These are phyloP conservation scores for Mortierella sp. DNA, from an alignment of 371 early-diverging fungal species.

Conservation along the genomic window DNA sequence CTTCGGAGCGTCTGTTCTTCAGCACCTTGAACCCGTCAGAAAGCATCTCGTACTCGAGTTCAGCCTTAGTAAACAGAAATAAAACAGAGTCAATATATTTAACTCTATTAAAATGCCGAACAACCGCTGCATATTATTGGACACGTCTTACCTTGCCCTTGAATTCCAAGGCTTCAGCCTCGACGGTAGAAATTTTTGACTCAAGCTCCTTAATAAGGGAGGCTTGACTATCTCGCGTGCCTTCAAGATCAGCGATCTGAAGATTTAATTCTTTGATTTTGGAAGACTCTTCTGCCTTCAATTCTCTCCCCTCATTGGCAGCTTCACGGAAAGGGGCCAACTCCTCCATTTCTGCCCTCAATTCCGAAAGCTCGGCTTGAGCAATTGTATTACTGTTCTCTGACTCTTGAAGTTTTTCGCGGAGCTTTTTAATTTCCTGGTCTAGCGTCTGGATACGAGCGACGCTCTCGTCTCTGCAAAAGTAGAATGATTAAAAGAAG, in stretches of 20 bases:
- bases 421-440: conserved; percentile 43
- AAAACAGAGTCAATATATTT: neutral
- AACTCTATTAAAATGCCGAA: neutral
- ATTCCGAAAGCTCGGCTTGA: conserved; percentile 22
- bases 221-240: conserved; percentile 45
- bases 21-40: conserved; percentile 53
- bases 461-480: conserved; percentile 45
- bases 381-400: conserved; percentile 23
- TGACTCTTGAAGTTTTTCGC: conserved; percentile 28
- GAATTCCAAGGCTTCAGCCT: conserved; percentile 49
- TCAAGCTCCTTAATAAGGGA: conserved; percentile 51
- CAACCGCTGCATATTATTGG: neutral
- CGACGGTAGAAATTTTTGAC: conserved; percentile 44
- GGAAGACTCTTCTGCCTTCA: conserved; percentile 30
- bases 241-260: conserved; percentile 46
- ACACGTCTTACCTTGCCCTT: conserved; percentile 46
- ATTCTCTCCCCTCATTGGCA: conserved; percentile 29
- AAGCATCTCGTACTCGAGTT: conserved; percentile 45
- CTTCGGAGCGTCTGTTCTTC: conserved; percentile 51
- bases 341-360: conserved; percentile 40
- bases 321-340: conserved; percentile 44
- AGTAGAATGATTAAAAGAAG: neutral
- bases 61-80: conserved; percentile 15
- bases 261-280: conserved; percentile 42
- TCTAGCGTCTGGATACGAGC: conserved; percentile 46